Conservation (phyloP, 164 flowering plant species). For the Malania oleifera region DNA sequence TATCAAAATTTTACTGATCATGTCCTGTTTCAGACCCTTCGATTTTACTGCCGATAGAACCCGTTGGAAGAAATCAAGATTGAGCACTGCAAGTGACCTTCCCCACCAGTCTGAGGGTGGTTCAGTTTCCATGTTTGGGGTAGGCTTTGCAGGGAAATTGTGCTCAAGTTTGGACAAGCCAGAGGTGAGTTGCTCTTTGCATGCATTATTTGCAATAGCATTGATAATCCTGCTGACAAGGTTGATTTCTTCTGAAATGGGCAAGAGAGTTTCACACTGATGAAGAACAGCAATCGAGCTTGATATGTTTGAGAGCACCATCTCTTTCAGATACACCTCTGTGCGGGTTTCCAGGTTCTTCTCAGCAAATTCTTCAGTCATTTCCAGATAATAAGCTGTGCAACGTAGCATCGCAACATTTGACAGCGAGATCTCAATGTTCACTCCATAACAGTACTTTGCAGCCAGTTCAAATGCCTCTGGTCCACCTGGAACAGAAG, state of each 20-base stretch:
- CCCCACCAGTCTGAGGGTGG: slow-evolving; percentile 93
- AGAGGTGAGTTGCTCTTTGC: slow-evolving; percentile 89
- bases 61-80: slow-evolving; percentile 80
- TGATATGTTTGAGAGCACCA: slow-evolving; percentile 62
- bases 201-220: slow-evolving; percentile 72
- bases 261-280: slow-evolving; percentile 63
- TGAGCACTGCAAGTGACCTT: slow-evolving; percentile 53
- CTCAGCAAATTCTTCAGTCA: slow-evolving; percentile 87
- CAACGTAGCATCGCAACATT: slow-evolving; percentile 78
- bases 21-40: slow-evolving; percentile 80
- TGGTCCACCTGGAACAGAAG: slow-evolving; percentile 73
- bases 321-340: slow-evolving; percentile 63
- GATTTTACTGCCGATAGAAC: slow-evolving; percentile 73
- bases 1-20: slow-evolving; percentile 67
- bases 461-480: slow-evolving; percentile 92
- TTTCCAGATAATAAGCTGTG: slow-evolving; percentile 68
- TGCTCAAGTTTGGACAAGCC: slow-evolving; percentile 77
- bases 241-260: slow-evolving; percentile 71
- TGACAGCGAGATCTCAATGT: slow-evolving; percentile 58
- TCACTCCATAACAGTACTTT: slow-evolving; percentile 86
- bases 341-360: slow-evolving; percentile 62
- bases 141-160: slow-evolving; percentile 44
- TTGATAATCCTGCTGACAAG: slow-evolving; percentile 54
- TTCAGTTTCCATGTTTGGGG: slow-evolving; percentile 38
- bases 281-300: slow-evolving; percentile 76